A percentile compares a stretch with the other conserved stretches of the same genome.
These are phyloP conservation scores for Plantago elongata DNA, from an alignment of 257 asterid species.

Conservation along the genomic window DNA sequence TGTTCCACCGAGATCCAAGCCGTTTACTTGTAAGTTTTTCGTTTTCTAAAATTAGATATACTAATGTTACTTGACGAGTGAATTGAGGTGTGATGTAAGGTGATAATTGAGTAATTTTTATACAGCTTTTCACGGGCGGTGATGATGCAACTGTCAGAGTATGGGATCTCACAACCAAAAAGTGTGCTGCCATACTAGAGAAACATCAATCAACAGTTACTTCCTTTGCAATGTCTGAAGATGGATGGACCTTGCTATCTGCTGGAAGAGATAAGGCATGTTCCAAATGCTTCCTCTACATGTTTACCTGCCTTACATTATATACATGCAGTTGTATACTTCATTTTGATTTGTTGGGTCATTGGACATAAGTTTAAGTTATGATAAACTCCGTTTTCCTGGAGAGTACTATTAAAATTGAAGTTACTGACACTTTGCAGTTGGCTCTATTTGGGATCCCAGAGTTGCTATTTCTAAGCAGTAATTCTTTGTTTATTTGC, in stretches of 20 bases:
- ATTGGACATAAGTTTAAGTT: constrained; percentile 1
- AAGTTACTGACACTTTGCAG: not conserved
- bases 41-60: not conserved
- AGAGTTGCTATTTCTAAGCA: not conserved
- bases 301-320: not conserved
- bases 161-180: constrained; percentile 81
- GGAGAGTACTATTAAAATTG: not conserved
- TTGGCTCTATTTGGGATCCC: too few species aligned
- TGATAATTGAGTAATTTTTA: constrained; percentile 17
- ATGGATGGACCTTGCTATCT: constrained; percentile 81
- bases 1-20: constrained; percentile 78
- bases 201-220: constrained; percentile 89
- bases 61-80: not conserved
- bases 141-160: constrained; percentile 70
- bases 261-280: constrained; percentile 95
- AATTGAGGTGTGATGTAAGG: not conserved
- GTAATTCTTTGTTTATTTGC: not conserved
- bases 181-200: constrained; percentile 64
- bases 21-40: constrained; percentile 60
- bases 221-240: constrained; percentile 80
- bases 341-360: constrained; percentile 9
- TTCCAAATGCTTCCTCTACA: not conserved
- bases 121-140: constrained; percentile 81
- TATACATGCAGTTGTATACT: not conserved
- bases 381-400: not conserved